phyloP scores from a whole-genome alignment of 2,329 filamentous ascomycete species.

The Hypoxylon rubiginosum region DNA sequence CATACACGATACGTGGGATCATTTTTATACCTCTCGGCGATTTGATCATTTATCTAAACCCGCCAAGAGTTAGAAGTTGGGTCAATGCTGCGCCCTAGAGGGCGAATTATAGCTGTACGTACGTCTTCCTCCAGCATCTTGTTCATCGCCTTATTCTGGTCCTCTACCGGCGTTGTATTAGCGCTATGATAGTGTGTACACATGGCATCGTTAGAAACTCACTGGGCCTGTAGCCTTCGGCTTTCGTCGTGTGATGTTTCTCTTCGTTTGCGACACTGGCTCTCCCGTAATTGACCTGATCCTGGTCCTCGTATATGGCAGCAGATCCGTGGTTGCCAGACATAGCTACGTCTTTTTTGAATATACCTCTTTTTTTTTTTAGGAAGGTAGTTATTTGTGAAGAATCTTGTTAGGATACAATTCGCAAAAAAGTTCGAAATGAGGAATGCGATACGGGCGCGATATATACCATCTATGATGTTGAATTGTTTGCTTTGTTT shows the following conservation, averaged over 20 bases:
- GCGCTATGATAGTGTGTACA: background rate
- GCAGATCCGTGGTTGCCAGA: conserved; percentile 30
- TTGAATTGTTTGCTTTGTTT: conserved; percentile 7
- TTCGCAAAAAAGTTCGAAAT: background rate
- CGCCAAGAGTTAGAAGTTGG: conserved; percentile 1
- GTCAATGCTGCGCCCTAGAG: background rate
- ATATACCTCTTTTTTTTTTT: background rate
- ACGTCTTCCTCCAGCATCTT: conserved; percentile 46
- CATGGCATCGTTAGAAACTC: conserved; percentile 9
- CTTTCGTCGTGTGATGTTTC: conserved; percentile 44
- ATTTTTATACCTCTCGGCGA: conserved; percentile 45
- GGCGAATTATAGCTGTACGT: conserved; percentile 2
- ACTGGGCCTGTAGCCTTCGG: conserved; percentile 46
- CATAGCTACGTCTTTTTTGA: conserved; percentile 19
- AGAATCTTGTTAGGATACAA: background rate
- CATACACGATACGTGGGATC: conserved; percentile 47
- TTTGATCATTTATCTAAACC: conserved; percentile 37
- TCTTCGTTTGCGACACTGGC: conserved; percentile 39
- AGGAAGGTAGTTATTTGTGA: background rate
- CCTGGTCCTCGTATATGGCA: conserved; percentile 38
- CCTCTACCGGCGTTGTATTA: conserved; percentile 32
- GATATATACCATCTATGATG: conserved; percentile 6
- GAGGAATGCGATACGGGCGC: background rate
- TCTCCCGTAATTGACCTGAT: conserved; percentile 44
- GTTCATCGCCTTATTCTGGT: conserved; percentile 44